Evolutionary conservation across 163 green algal species (phyloP), one percentile per base, ranked within the genome.

Genomic region (Prototheca cutis): DNA sequence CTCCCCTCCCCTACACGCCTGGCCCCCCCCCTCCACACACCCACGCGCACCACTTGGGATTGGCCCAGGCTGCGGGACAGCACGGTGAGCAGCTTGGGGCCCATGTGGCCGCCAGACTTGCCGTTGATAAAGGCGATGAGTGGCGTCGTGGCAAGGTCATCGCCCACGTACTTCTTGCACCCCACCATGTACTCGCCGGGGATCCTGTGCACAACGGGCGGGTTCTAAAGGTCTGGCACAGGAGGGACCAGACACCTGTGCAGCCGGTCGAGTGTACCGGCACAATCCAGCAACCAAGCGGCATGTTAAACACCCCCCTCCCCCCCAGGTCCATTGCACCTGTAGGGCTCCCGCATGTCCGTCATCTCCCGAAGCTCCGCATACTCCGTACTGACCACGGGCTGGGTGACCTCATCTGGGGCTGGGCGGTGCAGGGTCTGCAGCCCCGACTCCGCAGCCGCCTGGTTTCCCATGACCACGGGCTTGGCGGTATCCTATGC

Each of bases 61-160:
- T 51, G 42, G 40, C 80, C 80, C 34, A 87, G 49, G 27, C 59
- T 40, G 27, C 64, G 67, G 53, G 64, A 74, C 7, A 88, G 68
- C 55, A 77, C 60, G 23, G 68, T 53, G 10, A 67, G 59, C 23
- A 88, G 66, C 27, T 65, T 49, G 28, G 77, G 61, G 4, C 85
- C 85, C 29, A 80, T 76, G 29, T 78, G 80, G 19, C 82, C 83
- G 21, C 86, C 86, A 10, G 70, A 84, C 30, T 72, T 66, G n/a
- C 72, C 82, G 59, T 94, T 94, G 48, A 94, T 79, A 58, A 94
- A 92, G 23, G 84, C 85, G 32, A 94, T 72, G 28, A 94, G 70
- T 15, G 86, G 86, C 2, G 72, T 76, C 28, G 80, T 72, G 10
- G 77, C 51, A 33, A 74, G 27, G 4, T 70, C 58, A 1, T 65